A percentile compares a stretch with the other conserved stretches of the same genome.
These are phyloP conservation scores for Huntiella omanensis DNA, from an alignment of 2,329 filamentous ascomycete species.

Conservation along the genomic window DNA sequence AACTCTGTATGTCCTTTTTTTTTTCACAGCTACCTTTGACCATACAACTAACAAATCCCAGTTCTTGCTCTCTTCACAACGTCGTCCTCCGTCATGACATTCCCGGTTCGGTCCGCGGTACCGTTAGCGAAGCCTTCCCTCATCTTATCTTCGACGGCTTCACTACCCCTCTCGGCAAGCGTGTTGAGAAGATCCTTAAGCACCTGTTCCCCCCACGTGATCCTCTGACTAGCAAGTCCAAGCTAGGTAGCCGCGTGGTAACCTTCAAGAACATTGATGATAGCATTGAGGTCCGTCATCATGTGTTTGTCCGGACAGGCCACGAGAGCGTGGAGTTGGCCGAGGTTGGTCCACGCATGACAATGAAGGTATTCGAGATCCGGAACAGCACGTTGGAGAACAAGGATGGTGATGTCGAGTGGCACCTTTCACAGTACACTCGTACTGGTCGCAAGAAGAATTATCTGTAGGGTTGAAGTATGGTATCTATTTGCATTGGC, in stretches of 20 bases:
- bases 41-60: constrained; percentile 21
- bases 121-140: constrained; percentile 80
- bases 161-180: constrained; percentile 56
- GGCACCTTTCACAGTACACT: constrained; percentile 91
- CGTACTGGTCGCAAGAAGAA: constrained; percentile 90
- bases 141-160: constrained; percentile 95
- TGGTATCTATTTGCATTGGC: not conserved
- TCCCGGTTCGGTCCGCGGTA: constrained; percentile 68
- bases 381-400: constrained; percentile 79
- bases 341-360: constrained; percentile 87
- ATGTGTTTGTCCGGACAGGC: constrained; percentile 81
- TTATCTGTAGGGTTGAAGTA: constrained; percentile 45
- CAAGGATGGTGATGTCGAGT: constrained; percentile 89
- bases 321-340: constrained; percentile 77
- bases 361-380: constrained; percentile 92
- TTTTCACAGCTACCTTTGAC: constrained; percentile 38
- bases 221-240: constrained; percentile 46
- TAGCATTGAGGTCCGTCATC: constrained; percentile 65
- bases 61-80: constrained; percentile 77
- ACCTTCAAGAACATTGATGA: constrained; percentile 92
- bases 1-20: constrained; percentile 27
- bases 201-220: constrained; percentile 88
- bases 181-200: constrained; percentile 79
- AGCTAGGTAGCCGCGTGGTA: constrained; percentile 73
- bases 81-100: constrained; percentile 87